Evolutionary conservation across 2,329 filamentous ascomycete species (phyloP), one percentile per base, ranked within the genome.

Genomic region (Cadophora gregata): DNA sequence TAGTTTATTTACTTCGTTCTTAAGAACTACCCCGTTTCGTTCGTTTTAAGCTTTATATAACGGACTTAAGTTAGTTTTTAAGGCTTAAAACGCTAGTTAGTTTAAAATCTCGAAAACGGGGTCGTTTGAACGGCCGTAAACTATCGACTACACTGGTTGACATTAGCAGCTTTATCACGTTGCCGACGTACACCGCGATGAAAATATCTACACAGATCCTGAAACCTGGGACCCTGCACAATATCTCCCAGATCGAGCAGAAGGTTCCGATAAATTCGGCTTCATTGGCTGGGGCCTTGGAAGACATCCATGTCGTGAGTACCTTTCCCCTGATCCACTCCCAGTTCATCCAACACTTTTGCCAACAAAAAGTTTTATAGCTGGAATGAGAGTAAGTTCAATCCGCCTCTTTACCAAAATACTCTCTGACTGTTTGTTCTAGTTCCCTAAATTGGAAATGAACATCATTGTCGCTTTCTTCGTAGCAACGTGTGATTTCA

Each of bases 391-490:
- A 75, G 79, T 79, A 59, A 63, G 67, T 53, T 9, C 19, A 24
- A 16, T 25, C 7, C 7, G 21, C 1, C n/a, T 8, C 10, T 25
- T 3, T 16, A 4, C 21, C 9, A 55, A 4, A 12, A 38, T 14
- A 24, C 42, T 47, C n/a, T 14, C 48, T 64, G 33, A 64, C 25
- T 10, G 6, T 36, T 5, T 8, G n/a, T 5, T 56, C 16, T 61
- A 78, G 63, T 85, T 86, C 73, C 84, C 85, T 1, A 86, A 86
- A 69, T 75, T 87, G 1, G 84, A 86, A 72, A 80, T 82, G 64
- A 81, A 79, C 60, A 75, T 86, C 66, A 82, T 85, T 33, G 80
- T 79, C 0, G 83, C 82, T 1, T 80, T 82, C 56, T 85, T 85
- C 64, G 63, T 84, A 19, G 80, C 83, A 3, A 79, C 78, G 50